A percentile compares a stretch with the other conserved stretches of the same genome.
Conservation (phyloP, 2,329 filamentous ascomycete species). For the Escovopsis sp. region DNA sequence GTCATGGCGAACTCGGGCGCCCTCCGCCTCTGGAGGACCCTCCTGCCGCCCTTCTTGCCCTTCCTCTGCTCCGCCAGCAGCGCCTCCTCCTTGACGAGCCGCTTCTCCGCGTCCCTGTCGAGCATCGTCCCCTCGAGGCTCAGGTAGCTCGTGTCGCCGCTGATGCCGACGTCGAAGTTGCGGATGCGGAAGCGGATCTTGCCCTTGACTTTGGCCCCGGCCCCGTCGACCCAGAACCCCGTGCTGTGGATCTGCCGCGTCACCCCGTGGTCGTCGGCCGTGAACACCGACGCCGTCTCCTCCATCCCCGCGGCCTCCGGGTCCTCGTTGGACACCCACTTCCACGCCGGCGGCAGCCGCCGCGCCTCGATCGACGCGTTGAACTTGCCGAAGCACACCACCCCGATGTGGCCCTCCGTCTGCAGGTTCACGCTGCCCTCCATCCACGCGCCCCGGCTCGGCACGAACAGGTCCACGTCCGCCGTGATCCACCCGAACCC, state of each 20-base stretch:
- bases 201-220: constrained; percentile 55
- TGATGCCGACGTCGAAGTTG: constrained; percentile 69
- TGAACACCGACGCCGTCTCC: constrained; percentile 25
- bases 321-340: constrained; percentile 51
- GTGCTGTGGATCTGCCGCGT: constrained; percentile 38
- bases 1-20: constrained; percentile 43
- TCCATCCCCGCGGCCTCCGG: constrained; percentile 26
- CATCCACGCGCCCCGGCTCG: constrained; percentile 56
- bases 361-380: constrained; percentile 73
- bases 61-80: constrained; percentile 24
- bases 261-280: constrained; percentile 36
- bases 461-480: constrained; percentile 72
- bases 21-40: constrained; percentile 17
- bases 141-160: constrained; percentile 63
- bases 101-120: constrained; percentile 48
- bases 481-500: constrained; percentile 81
- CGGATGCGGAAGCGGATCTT: constrained; percentile 64
- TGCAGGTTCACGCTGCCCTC: constrained; percentile 76
- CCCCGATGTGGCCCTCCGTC: constrained; percentile 75
- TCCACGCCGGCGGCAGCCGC: constrained; percentile 65
- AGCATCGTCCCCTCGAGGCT: constrained; percentile 85
- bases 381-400: constrained; percentile 84
- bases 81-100: constrained; percentile 31
- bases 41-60: constrained; percentile 19
- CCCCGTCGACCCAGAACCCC: constrained; percentile 62